Percentiles rank a stretch among this genome's conserved stretches.
phyloP scores from a whole-genome alignment of 345 rosid species.

The Populus simonii region DNA sequence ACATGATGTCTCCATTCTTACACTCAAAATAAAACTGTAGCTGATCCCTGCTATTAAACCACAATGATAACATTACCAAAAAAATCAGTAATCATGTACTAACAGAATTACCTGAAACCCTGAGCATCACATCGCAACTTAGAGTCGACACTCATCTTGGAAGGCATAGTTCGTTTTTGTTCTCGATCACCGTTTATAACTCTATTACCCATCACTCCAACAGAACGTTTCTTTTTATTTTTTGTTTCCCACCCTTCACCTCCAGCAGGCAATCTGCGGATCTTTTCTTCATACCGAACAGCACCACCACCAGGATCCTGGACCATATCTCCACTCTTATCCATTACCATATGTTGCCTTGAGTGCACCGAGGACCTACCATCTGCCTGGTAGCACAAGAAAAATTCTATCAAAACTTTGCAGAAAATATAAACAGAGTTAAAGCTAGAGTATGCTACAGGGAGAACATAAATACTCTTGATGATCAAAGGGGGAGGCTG shows the following conservation, averaged over 20 bases:
- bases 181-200: slow-evolving; percentile 58
- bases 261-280: slow-evolving; percentile 69
- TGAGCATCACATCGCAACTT: slow-evolving; percentile 70
- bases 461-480: neutral
- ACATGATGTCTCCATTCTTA: neutral
- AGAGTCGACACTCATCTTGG: slow-evolving; percentile 56
- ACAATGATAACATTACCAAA: neutral
- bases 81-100: neutral
- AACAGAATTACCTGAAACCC: slow-evolving; percentile 58
- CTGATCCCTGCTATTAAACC: neutral
- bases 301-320: slow-evolving; percentile 51
- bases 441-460: neutral
- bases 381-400: slow-evolving; percentile 46
- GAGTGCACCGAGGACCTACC: slow-evolving; percentile 42
- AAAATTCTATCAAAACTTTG: neutral
- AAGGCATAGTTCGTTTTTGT: slow-evolving; percentile 51
- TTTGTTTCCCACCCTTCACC: slow-evolving; percentile 95
- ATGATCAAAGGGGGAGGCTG: neutral
- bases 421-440: neutral
- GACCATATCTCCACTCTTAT: slow-evolving; percentile 62
- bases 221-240: slow-evolving; percentile 88
- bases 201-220: slow-evolving; percentile 69
- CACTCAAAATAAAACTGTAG: neutral
- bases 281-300: slow-evolving; percentile 66
- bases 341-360: slow-evolving; percentile 53